Evolutionary conservation across 2,329 filamentous ascomycete genomes (phyloP).

Genomic region (Hysterium pulicare): DNA sequence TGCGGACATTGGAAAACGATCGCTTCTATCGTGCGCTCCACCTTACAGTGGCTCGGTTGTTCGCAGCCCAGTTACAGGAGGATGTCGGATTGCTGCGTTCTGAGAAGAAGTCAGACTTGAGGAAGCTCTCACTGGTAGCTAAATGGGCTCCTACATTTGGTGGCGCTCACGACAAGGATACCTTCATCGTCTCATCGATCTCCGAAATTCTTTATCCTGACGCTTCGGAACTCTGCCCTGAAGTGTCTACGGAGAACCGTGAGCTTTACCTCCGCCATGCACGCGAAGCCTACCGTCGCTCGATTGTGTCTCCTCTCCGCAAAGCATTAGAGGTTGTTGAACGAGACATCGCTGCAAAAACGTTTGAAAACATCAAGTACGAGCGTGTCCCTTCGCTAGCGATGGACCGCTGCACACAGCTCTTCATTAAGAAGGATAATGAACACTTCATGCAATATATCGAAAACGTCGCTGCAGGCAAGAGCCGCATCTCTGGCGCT

Average conservation of each 20-base stretch:
- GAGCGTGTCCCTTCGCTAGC: constrained; percentile 55
- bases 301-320: constrained; percentile 51
- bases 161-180: constrained; percentile 57
- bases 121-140: constrained; percentile 53
- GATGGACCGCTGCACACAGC: constrained; percentile 51
- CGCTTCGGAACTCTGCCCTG: constrained; percentile 26
- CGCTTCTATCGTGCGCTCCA: constrained; percentile 52
- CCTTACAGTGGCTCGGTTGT: constrained; percentile 53
- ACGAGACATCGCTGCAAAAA: constrained; percentile 47
- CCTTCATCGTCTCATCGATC: constrained; percentile 55
- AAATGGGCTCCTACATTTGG: constrained; percentile 60
- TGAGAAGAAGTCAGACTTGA: constrained; percentile 39
- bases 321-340: constrained; percentile 55
- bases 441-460: constrained; percentile 52
- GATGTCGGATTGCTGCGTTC: constrained; percentile 46
- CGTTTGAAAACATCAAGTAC: constrained; percentile 53
- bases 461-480: constrained; percentile 47
- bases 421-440: constrained; percentile 52
- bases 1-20: constrained; percentile 43
- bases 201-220: constrained; percentile 53
- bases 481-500: constrained; percentile 54
- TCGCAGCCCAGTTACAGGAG: constrained; percentile 52
- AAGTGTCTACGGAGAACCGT: constrained; percentile 33
- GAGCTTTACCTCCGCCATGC: constrained; percentile 54
- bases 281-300: constrained; percentile 51